Conservation (phyloP, 805 yeast genomes). For the Yamadazyma endophytica region DNA sequence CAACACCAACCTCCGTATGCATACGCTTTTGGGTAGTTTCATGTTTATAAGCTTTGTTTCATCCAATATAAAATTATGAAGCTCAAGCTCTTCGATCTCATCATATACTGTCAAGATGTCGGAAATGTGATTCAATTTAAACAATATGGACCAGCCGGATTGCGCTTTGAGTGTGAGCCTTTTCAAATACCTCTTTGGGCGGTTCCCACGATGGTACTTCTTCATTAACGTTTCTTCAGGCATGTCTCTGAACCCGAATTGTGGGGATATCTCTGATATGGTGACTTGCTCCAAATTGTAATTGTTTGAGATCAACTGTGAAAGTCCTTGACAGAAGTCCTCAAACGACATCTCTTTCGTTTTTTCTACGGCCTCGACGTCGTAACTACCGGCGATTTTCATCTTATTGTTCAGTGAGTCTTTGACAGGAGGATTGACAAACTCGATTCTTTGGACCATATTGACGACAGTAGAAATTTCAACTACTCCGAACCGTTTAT, state of each 20-base stretch:
- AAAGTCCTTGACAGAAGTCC: conserved; percentile 20
- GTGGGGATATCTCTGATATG: conserved; percentile 46
- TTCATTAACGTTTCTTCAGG: conserved; percentile 5
- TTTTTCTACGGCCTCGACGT: conserved; percentile 19
- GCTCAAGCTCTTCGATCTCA: conserved; percentile 35
- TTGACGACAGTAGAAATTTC: conserved; percentile 30
- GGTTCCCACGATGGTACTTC: too few relatives aligned
- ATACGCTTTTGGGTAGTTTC: conserved; percentile 2
- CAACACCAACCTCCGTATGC: conserved; percentile 13
- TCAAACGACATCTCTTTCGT: conserved; percentile 15
- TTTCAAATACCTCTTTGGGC: conserved; percentile 19
- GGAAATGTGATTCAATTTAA: conserved; percentile 41
- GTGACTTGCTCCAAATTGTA: conserved; percentile 42
- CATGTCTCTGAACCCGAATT: conserved; percentile 36
- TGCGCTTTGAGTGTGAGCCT: conserved; percentile 40
- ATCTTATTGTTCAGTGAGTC: conserved; percentile 17
- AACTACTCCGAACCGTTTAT: conserved; percentile 16
- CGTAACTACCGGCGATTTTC: conserved; percentile 35
- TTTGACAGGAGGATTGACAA: conserved; percentile 31
- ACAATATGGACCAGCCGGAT: conserved; percentile 50
- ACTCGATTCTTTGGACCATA: conserved; percentile 22
- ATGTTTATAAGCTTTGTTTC: conserved; percentile 20
- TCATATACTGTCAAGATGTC: conserved; percentile 40
- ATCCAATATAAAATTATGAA: conserved; percentile 48
- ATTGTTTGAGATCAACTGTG: conserved; percentile 37